A percentile compares a stretch with the other conserved stretches of the same genome.
phyloP scores from a whole-genome alignment of 371 early-diverging fungal genomes.

The Conidiobolus incongruus region DNA sequence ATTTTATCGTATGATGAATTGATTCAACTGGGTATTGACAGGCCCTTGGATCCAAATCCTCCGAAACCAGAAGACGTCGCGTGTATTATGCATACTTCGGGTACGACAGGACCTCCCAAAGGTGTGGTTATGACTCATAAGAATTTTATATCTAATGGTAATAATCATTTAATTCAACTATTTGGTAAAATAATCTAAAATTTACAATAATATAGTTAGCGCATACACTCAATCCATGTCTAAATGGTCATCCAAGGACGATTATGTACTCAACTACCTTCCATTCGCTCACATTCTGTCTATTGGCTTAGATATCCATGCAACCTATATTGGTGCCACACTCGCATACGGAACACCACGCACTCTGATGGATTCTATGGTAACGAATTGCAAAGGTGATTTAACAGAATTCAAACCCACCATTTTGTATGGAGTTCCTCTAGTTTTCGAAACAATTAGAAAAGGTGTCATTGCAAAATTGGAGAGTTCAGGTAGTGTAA shows the following conservation, averaged over 20 bases:
- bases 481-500: conserved; percentile 25
- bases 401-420: conserved; percentile 80
- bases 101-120: conserved; percentile 80
- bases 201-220: too few relatives aligned
- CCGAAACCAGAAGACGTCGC: conserved; percentile 58
- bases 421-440: conserved; percentile 80
- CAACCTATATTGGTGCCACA: conserved; percentile 44
- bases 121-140: conserved; percentile 73
- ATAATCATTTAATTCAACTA: too few relatives aligned
- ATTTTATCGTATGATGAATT: conserved; percentile 31
- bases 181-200: too few relatives aligned
- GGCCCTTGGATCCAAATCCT: conserved; percentile 26
- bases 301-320: conserved; percentile 51
- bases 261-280: conserved; percentile 69
- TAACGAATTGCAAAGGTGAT: conserved; percentile 86
- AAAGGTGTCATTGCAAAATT: conserved; percentile 61
- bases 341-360: conserved; percentile 76
- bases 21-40: conserved; percentile 27
- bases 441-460: conserved; percentile 82
- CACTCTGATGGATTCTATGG: conserved; percentile 73
- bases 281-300: conserved; percentile 89
- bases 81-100: conserved; percentile 93
- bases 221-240: too few relatives aligned
- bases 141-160: conserved; percentile 54
- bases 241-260: too few relatives aligned